Conservation (phyloP, 306 rosid species). For the Pyrus bretschneideri region DNA sequence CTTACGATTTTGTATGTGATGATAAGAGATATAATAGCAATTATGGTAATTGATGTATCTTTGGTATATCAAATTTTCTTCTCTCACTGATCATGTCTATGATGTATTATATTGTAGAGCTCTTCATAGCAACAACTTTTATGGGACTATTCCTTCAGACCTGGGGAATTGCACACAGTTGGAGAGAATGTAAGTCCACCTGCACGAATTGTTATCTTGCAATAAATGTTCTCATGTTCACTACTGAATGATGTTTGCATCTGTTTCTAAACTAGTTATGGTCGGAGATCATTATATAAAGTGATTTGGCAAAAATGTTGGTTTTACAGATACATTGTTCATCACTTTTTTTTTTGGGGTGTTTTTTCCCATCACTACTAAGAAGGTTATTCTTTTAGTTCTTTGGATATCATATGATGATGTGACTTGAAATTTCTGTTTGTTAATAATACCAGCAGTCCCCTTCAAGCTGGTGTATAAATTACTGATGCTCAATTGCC, state of each 20-base stretch:
- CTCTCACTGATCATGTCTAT: conserved; percentile 20
- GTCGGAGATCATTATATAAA: background rate
- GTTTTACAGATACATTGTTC: background rate
- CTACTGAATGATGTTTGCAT: background rate
- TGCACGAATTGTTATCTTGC: conserved; percentile 5
- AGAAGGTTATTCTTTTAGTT: background rate
- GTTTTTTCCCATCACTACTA: background rate
- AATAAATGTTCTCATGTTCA: conserved; percentile 3
- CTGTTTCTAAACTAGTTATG: background rate
- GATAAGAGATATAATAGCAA: background rate
- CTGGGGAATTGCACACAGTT: conserved; percentile 83
- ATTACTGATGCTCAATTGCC: background rate
- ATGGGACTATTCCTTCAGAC: conserved; percentile 83
- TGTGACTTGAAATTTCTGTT: background rate
- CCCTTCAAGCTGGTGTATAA: background rate
- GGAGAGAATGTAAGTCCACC: conserved; percentile 61
- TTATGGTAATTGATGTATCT: conserved; percentile 1
- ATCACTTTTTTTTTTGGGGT: background rate
- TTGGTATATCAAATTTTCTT: conserved; percentile 3
- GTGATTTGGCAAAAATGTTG: background rate
- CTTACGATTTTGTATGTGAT: conserved; percentile 73
- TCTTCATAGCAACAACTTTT: conserved; percentile 73
- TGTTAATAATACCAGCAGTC: background rate
- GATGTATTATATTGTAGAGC: conserved; percentile 47
- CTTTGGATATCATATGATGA: background rate